Percentiles rank a stretch among this genome's conserved stretches.
phyloP scores from a whole-genome alignment of 768 basidiomycete genomes.

The Lyophyllum semitale region DNA sequence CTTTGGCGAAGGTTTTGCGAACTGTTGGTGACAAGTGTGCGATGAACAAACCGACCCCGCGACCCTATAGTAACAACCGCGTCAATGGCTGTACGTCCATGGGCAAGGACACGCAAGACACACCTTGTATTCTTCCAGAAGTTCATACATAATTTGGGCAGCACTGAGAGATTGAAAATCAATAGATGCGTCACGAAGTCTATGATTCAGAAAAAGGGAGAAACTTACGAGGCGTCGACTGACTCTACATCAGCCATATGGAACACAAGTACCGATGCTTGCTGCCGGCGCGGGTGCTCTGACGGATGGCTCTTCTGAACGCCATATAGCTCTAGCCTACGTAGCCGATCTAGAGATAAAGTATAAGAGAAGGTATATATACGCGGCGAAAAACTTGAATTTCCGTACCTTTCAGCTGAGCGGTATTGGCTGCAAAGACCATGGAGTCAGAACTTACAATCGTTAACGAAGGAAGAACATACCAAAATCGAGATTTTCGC shows the following conservation, averaged over 20 bases:
- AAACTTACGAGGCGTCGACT: conserved; percentile 85
- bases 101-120: conserved; percentile 3
- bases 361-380: not conserved
- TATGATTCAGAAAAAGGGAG: not conserved
- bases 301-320: conserved; percentile 80
- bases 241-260: conserved; percentile 91
- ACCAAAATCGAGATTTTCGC: conserved; percentile 93
- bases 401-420: conserved; percentile 79
- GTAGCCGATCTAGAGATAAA: conserved; percentile 60
- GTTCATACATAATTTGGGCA: conserved; percentile 79
- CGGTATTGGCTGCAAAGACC: conserved; percentile 76
- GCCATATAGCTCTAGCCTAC: conserved; percentile 89
- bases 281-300: conserved; percentile 76
- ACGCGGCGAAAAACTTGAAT: not conserved
- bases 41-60: conserved; percentile 52
- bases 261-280: conserved; percentile 81
- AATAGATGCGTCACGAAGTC: conserved; percentile 5
- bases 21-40: conserved; percentile 46
- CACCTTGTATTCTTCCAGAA: conserved; percentile 79
- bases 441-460: not conserved
- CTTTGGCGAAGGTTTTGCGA: conserved; percentile 46
- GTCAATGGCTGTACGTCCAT: not conserved
- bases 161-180: conserved; percentile 48
- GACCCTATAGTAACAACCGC: conserved; percentile 33
- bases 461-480: conserved; percentile 19